These are phyloP conservation scores for Mikania micrantha DNA, from an alignment of 129 eudicot species.

Conservation along the genomic window DNA sequence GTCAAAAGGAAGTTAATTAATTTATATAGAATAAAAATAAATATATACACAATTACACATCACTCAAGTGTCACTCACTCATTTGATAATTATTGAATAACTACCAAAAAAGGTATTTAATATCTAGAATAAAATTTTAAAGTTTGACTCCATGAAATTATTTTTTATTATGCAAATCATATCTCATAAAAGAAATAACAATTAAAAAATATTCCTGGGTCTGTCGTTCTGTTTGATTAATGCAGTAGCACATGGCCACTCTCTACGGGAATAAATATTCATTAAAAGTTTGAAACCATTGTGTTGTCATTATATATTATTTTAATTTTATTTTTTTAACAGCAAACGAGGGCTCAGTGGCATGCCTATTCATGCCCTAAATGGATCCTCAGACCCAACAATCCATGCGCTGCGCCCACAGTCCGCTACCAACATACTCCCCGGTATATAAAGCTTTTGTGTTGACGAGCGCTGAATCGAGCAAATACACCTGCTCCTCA, in stretches of 20 bases:
- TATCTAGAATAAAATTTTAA: no score
- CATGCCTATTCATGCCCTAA: no score
- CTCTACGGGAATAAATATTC: neutral
- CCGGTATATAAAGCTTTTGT: no score
- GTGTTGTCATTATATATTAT: neutral
- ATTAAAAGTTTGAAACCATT: neutral
- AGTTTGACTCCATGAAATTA: no score
- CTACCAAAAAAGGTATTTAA: neutral
- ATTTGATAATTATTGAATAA: neutral
- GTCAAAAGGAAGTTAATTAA: neutral
- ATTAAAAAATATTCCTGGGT: neutral
- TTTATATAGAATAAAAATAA: neutral
- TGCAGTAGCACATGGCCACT: constrained; percentile 7
- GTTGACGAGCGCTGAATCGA: no score
- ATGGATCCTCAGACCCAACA: no score
- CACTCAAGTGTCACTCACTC: neutral
- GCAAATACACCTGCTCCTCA: no score
- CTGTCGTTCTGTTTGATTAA: neutral
- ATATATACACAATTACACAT: no score
- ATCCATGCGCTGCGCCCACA: no score
- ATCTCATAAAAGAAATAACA: neutral
- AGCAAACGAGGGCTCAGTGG: no score
- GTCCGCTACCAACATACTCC: no score
- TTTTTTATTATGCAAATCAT: neutral
- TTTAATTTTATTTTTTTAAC: no score